phyloP scores from a whole-genome alignment of 352 stramenopile genomes.

The Aphanomyces euteiches region DNA sequence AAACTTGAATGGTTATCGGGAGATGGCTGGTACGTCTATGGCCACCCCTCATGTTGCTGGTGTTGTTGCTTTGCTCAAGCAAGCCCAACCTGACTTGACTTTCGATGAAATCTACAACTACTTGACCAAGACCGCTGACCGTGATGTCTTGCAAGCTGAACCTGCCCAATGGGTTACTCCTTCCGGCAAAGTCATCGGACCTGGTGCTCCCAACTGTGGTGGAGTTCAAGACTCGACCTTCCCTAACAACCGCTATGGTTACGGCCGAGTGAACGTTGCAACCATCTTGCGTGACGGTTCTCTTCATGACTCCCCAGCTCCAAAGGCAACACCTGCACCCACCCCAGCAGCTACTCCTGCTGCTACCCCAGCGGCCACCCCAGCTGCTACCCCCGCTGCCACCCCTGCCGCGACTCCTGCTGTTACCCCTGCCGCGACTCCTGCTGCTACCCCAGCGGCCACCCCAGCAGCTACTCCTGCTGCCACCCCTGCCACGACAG shows the following conservation, averaged over 20 bases:
- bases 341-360: no score
- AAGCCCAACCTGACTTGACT: conserved; percentile 37
- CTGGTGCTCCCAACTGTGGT: conserved; percentile 33
- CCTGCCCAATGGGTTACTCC: background rate
- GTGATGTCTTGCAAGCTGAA: conserved; percentile 15
- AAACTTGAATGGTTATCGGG: conserved; percentile 31
- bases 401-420: no score
- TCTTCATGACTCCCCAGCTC: background rate
- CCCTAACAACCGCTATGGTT: conserved; percentile 55
- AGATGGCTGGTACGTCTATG: conserved; percentile 38
- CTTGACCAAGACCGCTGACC: conserved; percentile 28
- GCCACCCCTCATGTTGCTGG: conserved; percentile 37
- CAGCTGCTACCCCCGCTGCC: no score
- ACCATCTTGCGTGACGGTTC: background rate
- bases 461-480: no score
- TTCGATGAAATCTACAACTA: conserved; percentile 28
- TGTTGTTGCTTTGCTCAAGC: conserved; percentile 46
- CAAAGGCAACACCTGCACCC: no score
- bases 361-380: no score
- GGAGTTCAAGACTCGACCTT: conserved; percentile 35
- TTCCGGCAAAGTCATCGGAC: background rate
- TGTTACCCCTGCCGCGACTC: no score
- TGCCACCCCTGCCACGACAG: no score
- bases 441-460: no score
- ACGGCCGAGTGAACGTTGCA: conserved; percentile 45